Base-by-base conservation (phyloP, 768 basidiomycete genomes). In the Kwoniella sp. region DNA sequence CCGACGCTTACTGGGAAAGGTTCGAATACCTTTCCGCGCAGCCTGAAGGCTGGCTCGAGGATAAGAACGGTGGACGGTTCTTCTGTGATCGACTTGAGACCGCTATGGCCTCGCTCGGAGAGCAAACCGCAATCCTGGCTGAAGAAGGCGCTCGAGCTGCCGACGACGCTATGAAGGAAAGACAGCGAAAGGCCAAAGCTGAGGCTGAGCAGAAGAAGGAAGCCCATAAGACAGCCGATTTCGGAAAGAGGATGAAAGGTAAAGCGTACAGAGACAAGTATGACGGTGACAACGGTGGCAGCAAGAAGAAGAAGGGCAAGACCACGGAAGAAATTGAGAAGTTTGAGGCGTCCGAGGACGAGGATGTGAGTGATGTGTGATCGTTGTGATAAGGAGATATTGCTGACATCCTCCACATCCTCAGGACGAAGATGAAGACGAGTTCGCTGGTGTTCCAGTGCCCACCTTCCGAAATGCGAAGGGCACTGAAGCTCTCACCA, bases 81-180 rank as follows among this genome's bases (percentile, higher is more conserved):
- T 96, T 94, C 83, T 88, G 89, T 56, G 88, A 88, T n/a, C 85
- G 89, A 29, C 83, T 95, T 22, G 86, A 89, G 21, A 84, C 85
- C 47, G 83, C 85, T 24, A 80, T 90, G 55, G 82, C 81, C 9
- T 81, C 85, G 1, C 81, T 95, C 37, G 82, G 83, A 70, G 79
- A 74, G 1, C 92, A 95, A 68, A 87, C 89, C 2, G 86, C 89
- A 30, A 83, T 84, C 6, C 81, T 97, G 19, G 84, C 85, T 64
- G 83, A 84, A 6, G 82, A 90, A 49, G 90, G 90, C 7, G 82
- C 90, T 0, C 75, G 79, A 1, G 85, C 83, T 0, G 90, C 89
- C 12, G 80, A 86, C 79, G 82, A 85, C 37, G 82, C 84, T n/a
- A 88, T 95, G 67, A 83, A 85, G 60, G 83, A 85, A 15, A 85